Evolutionary conservation across 2,329 filamentous ascomycete genomes (phyloP).

Genomic region (Colletotrichum salicis): DNA sequence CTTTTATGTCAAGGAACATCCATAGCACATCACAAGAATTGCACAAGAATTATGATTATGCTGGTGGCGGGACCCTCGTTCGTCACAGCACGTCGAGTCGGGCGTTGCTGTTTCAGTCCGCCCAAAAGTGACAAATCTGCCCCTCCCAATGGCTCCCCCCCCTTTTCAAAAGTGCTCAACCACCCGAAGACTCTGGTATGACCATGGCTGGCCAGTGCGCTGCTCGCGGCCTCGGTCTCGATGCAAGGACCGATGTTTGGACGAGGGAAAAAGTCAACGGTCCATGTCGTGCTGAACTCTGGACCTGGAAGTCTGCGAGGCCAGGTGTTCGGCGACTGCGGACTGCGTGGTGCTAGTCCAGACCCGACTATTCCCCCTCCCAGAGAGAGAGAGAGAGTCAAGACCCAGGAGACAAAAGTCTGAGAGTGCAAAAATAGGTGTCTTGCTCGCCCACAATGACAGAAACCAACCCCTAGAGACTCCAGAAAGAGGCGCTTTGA

Average conservation of each 20-base stretch:
- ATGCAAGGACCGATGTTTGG: slow-evolving; percentile 27
- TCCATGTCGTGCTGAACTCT: neutral
- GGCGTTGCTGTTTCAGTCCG: slow-evolving; percentile 28
- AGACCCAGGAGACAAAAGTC: neutral
- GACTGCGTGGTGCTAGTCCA: too few species aligned
- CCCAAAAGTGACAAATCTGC: slow-evolving; percentile 10
- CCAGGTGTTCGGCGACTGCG: neutral
- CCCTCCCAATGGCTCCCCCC: neutral
- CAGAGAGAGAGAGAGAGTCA: neutral
- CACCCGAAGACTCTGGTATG: neutral
- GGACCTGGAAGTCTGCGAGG: neutral
- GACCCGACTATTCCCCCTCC: neutral
- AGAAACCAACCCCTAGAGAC: neutral
- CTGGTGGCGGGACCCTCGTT: neutral
- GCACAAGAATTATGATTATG: neutral
- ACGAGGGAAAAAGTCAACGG: neutral
- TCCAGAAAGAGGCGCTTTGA: slow-evolving; percentile 21
- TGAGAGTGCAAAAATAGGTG: slow-evolving; percentile 27
- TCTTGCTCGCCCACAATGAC: neutral
- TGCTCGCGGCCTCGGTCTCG: slow-evolving; percentile 11
- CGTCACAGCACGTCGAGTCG: slow-evolving; percentile 18
- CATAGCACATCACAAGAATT: neutral
- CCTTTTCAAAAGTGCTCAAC: too few species aligned
- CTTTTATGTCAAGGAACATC: slow-evolving; percentile 7
- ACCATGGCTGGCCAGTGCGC: slow-evolving; percentile 9